Evolutionary conservation across 148 eudicot genomes (phyloP).

Genomic region (Camellia sinensis): DNA sequence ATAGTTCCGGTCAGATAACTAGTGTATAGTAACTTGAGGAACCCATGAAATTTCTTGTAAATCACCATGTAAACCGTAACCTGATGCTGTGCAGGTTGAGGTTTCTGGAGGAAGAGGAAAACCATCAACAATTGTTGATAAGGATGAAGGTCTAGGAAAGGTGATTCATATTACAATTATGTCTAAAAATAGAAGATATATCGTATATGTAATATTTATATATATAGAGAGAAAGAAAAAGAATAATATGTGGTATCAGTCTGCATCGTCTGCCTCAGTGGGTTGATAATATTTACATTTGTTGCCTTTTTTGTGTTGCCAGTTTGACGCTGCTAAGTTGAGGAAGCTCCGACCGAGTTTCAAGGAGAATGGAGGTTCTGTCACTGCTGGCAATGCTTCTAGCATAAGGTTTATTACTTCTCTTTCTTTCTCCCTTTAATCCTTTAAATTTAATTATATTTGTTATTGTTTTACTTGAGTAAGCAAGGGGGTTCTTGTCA

Average conservation of each 20-base stretch:
- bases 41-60: not conserved
- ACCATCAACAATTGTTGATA: slow-evolving; percentile 76
- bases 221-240: not conserved
- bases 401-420: slow-evolving; percentile 64
- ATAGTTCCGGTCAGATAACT: slow-evolving; percentile 72
- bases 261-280: not conserved
- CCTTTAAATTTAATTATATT: not conserved
- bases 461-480: not conserved
- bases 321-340: slow-evolving; percentile 92
- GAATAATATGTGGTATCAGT: not conserved
- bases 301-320: slow-evolving; percentile 22
- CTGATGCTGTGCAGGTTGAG: slow-evolving; percentile 62
- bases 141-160: slow-evolving; percentile 96
- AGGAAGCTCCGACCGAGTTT: slow-evolving; percentile 96
- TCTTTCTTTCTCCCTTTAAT: not conserved
- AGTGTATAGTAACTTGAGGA: not conserved
- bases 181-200: not conserved
- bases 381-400: slow-evolving; percentile 98
- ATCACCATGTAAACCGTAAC: slow-evolving; percentile 13
- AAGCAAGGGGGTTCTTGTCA: not conserved
- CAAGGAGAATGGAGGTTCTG: slow-evolving; percentile 79
- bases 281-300: not conserved
- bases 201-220: too few species aligned
- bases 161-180: slow-evolving; percentile 25
- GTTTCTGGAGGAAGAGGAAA: slow-evolving; percentile 93